These are phyloP conservation scores for Citrus unshiu DNA, from an alignment of 345 rosid genomes.

Conservation along the genomic window DNA sequence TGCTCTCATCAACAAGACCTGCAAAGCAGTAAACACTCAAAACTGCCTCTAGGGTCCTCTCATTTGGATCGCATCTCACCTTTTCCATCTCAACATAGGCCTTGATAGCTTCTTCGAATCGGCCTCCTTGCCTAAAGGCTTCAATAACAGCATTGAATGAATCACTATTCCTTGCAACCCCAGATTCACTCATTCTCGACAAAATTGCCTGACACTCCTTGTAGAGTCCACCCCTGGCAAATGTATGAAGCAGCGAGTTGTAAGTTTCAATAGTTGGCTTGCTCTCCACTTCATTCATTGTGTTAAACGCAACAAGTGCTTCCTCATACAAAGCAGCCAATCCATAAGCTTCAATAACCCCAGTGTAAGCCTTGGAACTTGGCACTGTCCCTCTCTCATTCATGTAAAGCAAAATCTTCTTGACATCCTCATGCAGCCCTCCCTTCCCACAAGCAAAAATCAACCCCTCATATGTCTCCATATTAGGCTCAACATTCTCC, in stretches of 20 bases:
- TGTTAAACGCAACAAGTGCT: constrained; percentile 79
- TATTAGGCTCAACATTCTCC: constrained; percentile 83
- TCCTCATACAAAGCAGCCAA: constrained; percentile 88
- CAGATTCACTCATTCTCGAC: constrained; percentile 60
- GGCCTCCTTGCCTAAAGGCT: constrained; percentile 87
- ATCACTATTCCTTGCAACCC: constrained; percentile 58
- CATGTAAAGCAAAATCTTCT: constrained; percentile 72
- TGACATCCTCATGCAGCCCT: constrained; percentile 82
- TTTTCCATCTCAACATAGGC: constrained; percentile 86
- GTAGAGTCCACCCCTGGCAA: constrained; percentile 86
- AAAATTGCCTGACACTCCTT: constrained; percentile 67
- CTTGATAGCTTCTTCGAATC: constrained; percentile 89
- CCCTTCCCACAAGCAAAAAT: constrained; percentile 89
- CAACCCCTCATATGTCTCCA: constrained; percentile 89
- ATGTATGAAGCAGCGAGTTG: constrained; percentile 70
- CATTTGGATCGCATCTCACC: constrained; percentile 76
- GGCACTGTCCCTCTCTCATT: constrained; percentile 69
- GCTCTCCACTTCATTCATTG: constrained; percentile 87
- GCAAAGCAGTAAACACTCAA: constrained; percentile 78
- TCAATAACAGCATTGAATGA: constrained; percentile 91
- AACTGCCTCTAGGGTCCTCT: constrained; percentile 88
- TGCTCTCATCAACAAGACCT: constrained; percentile 84
- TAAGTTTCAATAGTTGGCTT: constrained; percentile 73
- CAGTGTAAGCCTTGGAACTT: constrained; percentile 77
- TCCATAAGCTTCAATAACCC: constrained; percentile 88